Base-by-base conservation (phyloP, 768 basidiomycete species). In the Tubosaeta brunneosetosa region DNA sequence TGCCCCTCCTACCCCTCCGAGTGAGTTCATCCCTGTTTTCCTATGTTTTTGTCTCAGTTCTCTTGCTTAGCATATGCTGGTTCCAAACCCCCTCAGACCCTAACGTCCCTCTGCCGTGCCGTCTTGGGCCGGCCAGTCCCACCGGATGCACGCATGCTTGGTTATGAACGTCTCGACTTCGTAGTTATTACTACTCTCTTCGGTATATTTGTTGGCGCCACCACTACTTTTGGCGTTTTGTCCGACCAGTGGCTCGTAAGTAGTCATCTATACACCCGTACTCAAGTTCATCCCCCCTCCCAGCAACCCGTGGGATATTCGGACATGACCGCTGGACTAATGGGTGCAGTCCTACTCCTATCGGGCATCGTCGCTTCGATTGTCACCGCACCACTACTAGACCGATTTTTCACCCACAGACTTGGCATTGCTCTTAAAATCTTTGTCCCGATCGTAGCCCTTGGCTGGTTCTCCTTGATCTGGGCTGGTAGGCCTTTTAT, bases 301-400 rank as follows among this genome's bases (percentile, higher is more conserved):
- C 63, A 89, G 89, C 67, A 79, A 69, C 91, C 91, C 16, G 74
- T 75, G 29, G 89, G 90, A 4, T 93, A 93, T 67, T 79, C 82
- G 0, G 70, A 78, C 26, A 76, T 81, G 52, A 74, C 70, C n/a
- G 76, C 83, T 32, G 90, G 90, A 7, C 73, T 90, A 34, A 71
- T 92, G 71, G 86, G 88, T 34, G 80, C 78, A n/a, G 76, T 76
- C 32, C 67, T 91, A 33, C 77, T 91, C 13, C 69, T 91, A 33
- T 74, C 84, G 1, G 91, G 91, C 19, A 79, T 93, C 52, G 66
- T 88, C 2, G 78, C 82, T 10, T 85, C 91, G 0, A 71, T 84
- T 29, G 60, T 84, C 45, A 79, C 84, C 0, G 82, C 90, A 1
- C 91, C 91, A 0, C 67, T 91, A 4, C 85, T 91, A 61, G 91